Evolutionary conservation across 306 rosid species (phyloP).

Genomic region (Ormosia semicastrata): DNA sequence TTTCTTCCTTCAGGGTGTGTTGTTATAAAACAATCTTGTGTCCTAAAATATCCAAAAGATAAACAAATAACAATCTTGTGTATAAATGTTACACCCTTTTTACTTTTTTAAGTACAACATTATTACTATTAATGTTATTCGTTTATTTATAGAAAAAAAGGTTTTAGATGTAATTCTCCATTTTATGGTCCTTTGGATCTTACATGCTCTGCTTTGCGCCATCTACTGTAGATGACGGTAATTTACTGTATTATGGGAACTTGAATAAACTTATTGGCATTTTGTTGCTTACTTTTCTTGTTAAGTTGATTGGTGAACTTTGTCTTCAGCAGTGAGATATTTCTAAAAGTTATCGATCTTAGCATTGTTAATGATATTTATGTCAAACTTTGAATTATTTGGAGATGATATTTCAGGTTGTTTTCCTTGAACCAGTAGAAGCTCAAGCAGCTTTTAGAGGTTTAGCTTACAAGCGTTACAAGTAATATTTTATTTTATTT

Average conservation of each 20-base stretch:
- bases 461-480: conserved; percentile 83
- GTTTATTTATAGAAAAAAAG: not conserved
- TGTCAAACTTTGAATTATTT: conserved; percentile 24
- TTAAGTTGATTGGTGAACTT: not conserved
- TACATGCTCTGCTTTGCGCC: not conserved
- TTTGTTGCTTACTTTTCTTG: not conserved
- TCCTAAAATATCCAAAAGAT: not conserved
- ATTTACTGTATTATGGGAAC: not conserved
- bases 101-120: not conserved
- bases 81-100: not conserved
- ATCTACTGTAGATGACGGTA: not conserved
- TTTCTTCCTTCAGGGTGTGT: not conserved
- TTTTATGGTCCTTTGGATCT: not conserved
- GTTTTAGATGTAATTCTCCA: not conserved
- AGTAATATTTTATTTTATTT: conserved; percentile 49
- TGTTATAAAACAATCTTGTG: not conserved
- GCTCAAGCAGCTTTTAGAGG: conserved; percentile 86
- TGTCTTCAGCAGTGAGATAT: not conserved
- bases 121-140: not conserved
- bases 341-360: not conserved
- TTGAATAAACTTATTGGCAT: not conserved
- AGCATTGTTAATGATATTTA: not conserved
- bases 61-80: not conserved
- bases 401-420: conserved; percentile 63
- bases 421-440: conserved; percentile 80